Evolutionary conservation across 2,329 filamentous ascomycete genomes (phyloP).

Genomic region (Cladorrhinum sp.): DNA sequence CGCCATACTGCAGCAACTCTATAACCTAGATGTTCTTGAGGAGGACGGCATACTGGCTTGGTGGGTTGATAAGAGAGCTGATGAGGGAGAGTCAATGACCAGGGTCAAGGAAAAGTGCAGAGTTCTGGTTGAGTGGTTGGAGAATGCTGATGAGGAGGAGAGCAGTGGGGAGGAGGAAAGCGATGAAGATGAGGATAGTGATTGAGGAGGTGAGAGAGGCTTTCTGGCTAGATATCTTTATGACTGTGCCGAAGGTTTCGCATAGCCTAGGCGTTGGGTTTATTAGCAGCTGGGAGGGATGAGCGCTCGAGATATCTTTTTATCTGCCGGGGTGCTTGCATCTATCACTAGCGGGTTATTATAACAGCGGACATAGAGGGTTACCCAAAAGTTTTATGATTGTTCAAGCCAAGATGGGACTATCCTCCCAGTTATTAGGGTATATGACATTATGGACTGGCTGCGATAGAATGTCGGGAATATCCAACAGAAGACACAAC

Average conservation of each 20-base stretch:
- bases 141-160: slow-evolving; percentile 68
- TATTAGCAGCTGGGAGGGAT: too few relatives aligned
- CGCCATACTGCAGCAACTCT: slow-evolving; percentile 78
- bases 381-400: neutral
- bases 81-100: slow-evolving; percentile 64
- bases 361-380: neutral
- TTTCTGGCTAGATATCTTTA: neutral
- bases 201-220: neutral
- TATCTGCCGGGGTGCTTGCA: too few relatives aligned
- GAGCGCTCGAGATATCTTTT: neutral
- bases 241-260: neutral
- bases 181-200: slow-evolving; percentile 34
- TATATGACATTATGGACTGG: too few relatives aligned
- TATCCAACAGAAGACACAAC: too few relatives aligned
- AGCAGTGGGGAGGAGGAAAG: slow-evolving; percentile 68
- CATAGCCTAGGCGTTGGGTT: neutral
- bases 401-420: neutral
- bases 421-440: too few relatives aligned
- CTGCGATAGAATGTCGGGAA: too few relatives aligned
- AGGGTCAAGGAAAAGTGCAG: slow-evolving; percentile 70
- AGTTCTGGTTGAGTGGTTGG: slow-evolving; percentile 79
- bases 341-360: neutral
- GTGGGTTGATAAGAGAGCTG: slow-evolving; percentile 75
- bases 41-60: slow-evolving; percentile 85
- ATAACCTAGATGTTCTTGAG: slow-evolving; percentile 79